Percentiles rank a stretch among this genome's conserved stretches.
phyloP scores from a whole-genome alignment of 129 eudicot genomes.

The Helianthus annuus region DNA sequence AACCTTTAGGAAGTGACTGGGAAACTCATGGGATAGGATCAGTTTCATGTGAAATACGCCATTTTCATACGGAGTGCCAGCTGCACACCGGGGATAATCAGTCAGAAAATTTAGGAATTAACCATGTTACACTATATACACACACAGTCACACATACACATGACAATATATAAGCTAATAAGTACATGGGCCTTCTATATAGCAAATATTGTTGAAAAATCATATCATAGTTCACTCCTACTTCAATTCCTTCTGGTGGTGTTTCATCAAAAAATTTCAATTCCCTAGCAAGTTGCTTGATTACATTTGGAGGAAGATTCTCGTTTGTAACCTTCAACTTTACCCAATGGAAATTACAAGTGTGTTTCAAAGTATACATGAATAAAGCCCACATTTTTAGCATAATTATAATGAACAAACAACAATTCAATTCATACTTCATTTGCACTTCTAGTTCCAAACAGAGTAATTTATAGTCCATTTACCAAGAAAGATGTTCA shows the following conservation, averaged over 20 bases:
- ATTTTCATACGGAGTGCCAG: too few relatives aligned
- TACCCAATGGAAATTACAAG: not conserved
- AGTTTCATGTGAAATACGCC: slow-evolving; percentile 93
- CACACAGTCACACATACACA: not conserved
- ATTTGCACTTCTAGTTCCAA: too few relatives aligned
- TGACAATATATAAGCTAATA: not conserved
- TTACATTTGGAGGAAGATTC: slow-evolving; percentile 94
- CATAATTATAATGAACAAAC: too few relatives aligned
- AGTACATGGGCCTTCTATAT: slow-evolving; percentile 96
- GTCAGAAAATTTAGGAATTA: slow-evolving; percentile 14
- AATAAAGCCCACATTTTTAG: too few relatives aligned
- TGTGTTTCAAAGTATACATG: too few relatives aligned
- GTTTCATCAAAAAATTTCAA: slow-evolving; percentile 85
- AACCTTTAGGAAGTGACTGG: slow-evolving; percentile 95
- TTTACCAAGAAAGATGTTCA: too few relatives aligned
- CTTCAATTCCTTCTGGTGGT: slow-evolving; percentile 99
- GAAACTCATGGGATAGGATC: slow-evolving; percentile 79
- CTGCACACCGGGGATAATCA: slow-evolving; percentile 26
- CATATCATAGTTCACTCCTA: slow-evolving; percentile 91
- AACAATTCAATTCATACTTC: too few relatives aligned
- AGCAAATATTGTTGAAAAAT: slow-evolving; percentile 88
- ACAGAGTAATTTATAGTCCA: not conserved
- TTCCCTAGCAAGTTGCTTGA: slow-evolving; percentile 92
- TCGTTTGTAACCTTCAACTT: slow-evolving; percentile 56
- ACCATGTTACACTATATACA: too few relatives aligned